A percentile compares a stretch with the other conserved stretches of the same genome.
Conservation (phyloP, 163 green algal species). For the Coccomyxa subellipsoidea region DNA sequence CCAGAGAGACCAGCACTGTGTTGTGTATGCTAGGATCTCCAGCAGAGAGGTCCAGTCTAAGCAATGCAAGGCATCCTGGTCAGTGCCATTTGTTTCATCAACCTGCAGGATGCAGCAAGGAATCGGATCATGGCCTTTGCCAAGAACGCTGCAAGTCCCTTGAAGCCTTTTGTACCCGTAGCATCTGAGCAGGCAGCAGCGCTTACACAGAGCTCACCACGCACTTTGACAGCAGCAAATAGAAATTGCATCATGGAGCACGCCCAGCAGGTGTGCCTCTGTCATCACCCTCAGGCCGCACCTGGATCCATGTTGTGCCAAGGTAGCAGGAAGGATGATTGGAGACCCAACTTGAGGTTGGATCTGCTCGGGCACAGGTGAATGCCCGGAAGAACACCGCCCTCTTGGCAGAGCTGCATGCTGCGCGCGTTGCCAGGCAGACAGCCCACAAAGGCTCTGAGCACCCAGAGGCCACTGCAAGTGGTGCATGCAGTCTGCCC, state of each 20-base stretch:
- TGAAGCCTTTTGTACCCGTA: neutral
- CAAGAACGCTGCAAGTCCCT: neutral
- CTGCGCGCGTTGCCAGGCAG: conserved; percentile 30
- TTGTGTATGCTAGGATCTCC: too few relatives aligned
- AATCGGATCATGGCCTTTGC: neutral
- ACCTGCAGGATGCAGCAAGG: neutral
- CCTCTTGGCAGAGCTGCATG: conserved; percentile 37
- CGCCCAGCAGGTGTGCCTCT: neutral
- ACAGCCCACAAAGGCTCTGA: neutral
- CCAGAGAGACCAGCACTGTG: too few relatives aligned
- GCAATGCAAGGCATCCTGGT: neutral
- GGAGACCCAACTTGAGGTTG: neutral
- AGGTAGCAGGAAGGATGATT: too few relatives aligned
- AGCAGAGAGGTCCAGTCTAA: neutral
- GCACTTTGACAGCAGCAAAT: neutral
- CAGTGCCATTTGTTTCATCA: neutral
- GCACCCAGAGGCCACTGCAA: neutral
- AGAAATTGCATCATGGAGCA: neutral
- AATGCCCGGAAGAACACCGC: conserved; percentile 12
- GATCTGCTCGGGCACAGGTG: neutral
- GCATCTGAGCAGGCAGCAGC: neutral
- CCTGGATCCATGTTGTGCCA: too few relatives aligned
- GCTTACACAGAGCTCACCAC: neutral
- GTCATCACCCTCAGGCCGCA: too few relatives aligned
- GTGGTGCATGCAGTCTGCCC: neutral